Evolutionary conservation across 306 rosid genomes (phyloP), one percentile per base, ranked within the genome.

Genomic region (Begonia peltatifolia): DNA sequence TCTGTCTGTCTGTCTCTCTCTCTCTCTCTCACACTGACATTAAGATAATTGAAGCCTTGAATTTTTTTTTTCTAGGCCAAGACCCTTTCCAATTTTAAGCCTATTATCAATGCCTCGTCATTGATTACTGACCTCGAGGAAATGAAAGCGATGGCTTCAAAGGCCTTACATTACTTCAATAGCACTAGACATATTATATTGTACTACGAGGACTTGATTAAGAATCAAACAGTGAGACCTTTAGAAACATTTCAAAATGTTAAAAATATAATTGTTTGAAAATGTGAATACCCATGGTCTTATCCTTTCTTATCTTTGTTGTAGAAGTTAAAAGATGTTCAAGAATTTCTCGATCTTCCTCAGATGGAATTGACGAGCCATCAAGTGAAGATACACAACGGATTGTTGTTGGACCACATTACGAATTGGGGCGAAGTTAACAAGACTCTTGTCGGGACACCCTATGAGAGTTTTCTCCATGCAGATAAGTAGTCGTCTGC

Each of bases 351-450:
- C 35, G 65, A 85, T 52, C 65, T 90, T 69, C 94, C 94, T 2
- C 42, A 11, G 63, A 78, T 60, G 87, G 65, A 72, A 73, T 67
- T 90, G 66, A 74, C 25, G 15, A 90, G 97, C 70, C 79, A 79
- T 41, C 95, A 90, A 57, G 82, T 90, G 38, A 85, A 85, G 74
- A 90, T 90, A 68, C 95, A 80, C 61, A 76, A 69, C 42, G 94
- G 95, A 41, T 71, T 76, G 17, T 18, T 85, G 63, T 77, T 85
- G 0, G 86, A 85, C 25, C 87, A 83, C 70, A 65, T 86, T 60
- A 68, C 50, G 61, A 86, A 90, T 74, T 90, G 95, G 95, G 87
- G 83, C 4, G 95, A 83, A 13, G 94, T 90, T 54, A 83, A 69
- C 76, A 74, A 25, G 64, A 66, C 78, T 5, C 84, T 90, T 18